Percentiles rank a stretch among this genome's conserved stretches.
Conservation (phyloP, 2,329 filamentous ascomycete species). For the Ceratocystis eucalypticola region DNA sequence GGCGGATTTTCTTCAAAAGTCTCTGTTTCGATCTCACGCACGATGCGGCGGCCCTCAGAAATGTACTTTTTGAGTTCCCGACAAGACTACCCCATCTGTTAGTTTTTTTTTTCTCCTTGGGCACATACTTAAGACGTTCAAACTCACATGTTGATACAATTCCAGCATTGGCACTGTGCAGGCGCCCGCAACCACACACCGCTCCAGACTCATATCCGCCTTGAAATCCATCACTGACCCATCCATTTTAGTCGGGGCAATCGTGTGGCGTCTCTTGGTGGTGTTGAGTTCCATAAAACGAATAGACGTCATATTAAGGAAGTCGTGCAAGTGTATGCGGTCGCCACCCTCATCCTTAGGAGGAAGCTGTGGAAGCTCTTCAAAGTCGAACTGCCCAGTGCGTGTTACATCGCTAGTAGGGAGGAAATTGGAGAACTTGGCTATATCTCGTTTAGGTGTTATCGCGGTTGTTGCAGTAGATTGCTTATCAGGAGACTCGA, state of each 20-base stretch:
- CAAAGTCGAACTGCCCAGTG: constrained; percentile 26
- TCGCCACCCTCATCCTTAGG: constrained; percentile 35
- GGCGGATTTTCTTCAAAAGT: constrained; percentile 83
- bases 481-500: constrained; percentile 29
- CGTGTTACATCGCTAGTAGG: constrained; percentile 22
- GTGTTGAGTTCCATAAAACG: constrained; percentile 98
- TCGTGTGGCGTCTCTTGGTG: constrained; percentile 79
- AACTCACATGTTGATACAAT: constrained; percentile 52
- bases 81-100: constrained; percentile 52
- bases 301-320: constrained; percentile 88
- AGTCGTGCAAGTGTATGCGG: constrained; percentile 74
- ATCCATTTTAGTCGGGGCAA: constrained; percentile 42
- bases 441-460: constrained; percentile 22
- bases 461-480: constrained; percentile 40
- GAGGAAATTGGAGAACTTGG: constrained; percentile 13
- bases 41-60: constrained; percentile 76
- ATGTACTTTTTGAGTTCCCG: constrained; percentile 96
- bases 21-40: constrained; percentile 79
- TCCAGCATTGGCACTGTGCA: constrained; percentile 89
- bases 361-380: constrained; percentile 25
- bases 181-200: constrained; percentile 73
- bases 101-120: background rate
- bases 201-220: constrained; percentile 51
- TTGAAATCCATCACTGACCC: constrained; percentile 30
- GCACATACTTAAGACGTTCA: background rate